Conservation (phyloP, 1,139 yeast species). For the Fermentozyma sake region DNA sequence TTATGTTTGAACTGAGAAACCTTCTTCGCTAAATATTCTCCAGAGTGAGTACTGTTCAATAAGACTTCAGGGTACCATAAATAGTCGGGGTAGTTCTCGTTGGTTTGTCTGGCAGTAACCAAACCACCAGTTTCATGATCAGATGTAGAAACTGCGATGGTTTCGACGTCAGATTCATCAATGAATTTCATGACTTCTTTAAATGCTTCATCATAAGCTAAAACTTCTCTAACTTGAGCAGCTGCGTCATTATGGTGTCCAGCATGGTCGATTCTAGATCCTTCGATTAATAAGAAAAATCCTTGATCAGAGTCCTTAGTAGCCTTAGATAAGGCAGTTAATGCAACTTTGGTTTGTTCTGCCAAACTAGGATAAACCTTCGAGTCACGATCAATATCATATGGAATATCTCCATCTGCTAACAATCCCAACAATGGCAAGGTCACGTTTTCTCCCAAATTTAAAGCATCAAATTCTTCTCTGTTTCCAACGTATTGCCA, state of each 20-base stretch:
- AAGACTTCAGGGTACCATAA: conserved; percentile 23
- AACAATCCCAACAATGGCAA: conserved; percentile 24
- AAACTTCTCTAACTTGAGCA: conserved; percentile 38
- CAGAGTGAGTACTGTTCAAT: conserved; percentile 21
- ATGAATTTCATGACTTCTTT: conserved; percentile 19
- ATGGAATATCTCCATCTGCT: conserved; percentile 23
- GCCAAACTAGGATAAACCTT: conserved; percentile 20
- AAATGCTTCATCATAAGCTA: conserved; percentile 31
- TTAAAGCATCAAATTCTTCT: conserved; percentile 15
- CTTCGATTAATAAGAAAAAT: conserved; percentile 24
- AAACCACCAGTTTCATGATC: conserved; percentile 29
- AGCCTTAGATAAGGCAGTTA: conserved; percentile 21
- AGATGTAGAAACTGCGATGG: conserved; percentile 23
- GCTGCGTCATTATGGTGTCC: conserved; percentile 30
- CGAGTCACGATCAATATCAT: conserved; percentile 21
- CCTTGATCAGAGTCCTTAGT: conserved; percentile 21
- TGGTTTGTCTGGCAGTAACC: conserved; percentile 65
- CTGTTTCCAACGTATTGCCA: conserved; percentile 24
- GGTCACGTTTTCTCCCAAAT: conserved; percentile 17
- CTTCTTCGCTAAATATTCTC: conserved; percentile 20
- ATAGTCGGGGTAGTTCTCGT: conserved; percentile 30
- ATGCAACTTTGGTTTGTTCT: conserved; percentile 21
- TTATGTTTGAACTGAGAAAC: conserved; percentile 6
- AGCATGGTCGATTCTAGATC: conserved; percentile 26
- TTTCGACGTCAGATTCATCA: conserved; percentile 19